Conservation (phyloP, 805 yeast genomes). For the Saccharomyces paradoxus region DNA sequence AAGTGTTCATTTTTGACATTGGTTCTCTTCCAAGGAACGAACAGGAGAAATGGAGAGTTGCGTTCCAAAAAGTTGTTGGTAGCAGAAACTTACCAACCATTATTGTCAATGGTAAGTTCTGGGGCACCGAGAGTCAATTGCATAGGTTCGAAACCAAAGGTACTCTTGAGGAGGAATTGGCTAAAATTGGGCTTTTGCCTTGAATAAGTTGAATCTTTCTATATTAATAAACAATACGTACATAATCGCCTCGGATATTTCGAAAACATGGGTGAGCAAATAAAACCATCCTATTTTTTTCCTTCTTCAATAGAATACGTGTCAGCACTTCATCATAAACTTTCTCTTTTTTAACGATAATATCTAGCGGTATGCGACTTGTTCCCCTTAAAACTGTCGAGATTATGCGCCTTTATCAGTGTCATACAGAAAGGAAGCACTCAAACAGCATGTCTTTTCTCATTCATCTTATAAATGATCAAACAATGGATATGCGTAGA, state of each 20-base stretch:
- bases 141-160: constrained; percentile 24
- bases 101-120: constrained; percentile 26
- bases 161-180: constrained; percentile 19
- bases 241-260: not conserved
- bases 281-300: not conserved
- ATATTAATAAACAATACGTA: not conserved
- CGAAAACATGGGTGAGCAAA: not conserved
- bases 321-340: not conserved
- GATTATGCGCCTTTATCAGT: no score
- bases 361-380: constrained; percentile 12
- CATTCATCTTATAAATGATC: no score
- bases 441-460: no score
- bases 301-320: no score
- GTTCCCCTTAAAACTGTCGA: no score
- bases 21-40: constrained; percentile 20
- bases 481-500: no score
- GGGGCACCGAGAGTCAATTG: constrained; percentile 30
- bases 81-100: constrained; percentile 30
- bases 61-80: constrained; percentile 27
- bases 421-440: no score
- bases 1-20: constrained; percentile 47
- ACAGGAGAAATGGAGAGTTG: constrained; percentile 27
- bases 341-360: constrained; percentile 8
- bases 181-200: constrained; percentile 21
- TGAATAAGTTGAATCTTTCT: not conserved